phyloP scores from a whole-genome alignment of 2,329 filamentous ascomycete species.

The Tolypocladium album region DNA sequence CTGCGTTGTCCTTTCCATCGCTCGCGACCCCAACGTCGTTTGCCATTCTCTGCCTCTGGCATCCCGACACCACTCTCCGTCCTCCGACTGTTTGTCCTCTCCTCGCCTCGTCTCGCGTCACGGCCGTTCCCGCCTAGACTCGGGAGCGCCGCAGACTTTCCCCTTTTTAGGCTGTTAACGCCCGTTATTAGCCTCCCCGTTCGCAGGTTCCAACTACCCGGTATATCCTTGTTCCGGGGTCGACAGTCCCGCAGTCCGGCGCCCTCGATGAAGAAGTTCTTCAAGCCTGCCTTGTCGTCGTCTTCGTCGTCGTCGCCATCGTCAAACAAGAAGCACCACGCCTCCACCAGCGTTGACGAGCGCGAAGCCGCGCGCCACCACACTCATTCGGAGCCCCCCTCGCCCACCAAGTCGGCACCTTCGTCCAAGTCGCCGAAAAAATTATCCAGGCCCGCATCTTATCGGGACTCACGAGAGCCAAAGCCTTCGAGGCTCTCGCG shows the following conservation, averaged over 20 bases:
- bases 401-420: conserved; percentile 26
- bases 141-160: not conserved
- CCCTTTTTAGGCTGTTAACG: conserved; percentile 12
- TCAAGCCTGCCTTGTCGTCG: conserved; percentile 26
- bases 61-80: not conserved
- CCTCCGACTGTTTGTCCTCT: not conserved
- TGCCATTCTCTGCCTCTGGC: not conserved
- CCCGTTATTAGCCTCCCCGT: conserved; percentile 16
- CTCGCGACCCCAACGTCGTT: not conserved
- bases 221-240: conserved; percentile 29
- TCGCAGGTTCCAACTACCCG: conserved; percentile 18
- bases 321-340: conserved; percentile 28
- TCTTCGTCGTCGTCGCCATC: conserved; percentile 5
- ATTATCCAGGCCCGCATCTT: conserved; percentile 19
- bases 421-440: conserved; percentile 19
- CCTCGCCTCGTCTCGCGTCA: not conserved
- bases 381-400: conserved; percentile 23
- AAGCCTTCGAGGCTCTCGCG: conserved; percentile 30
- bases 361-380: conserved; percentile 26
- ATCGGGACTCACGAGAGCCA: conserved; percentile 12
- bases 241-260: conserved; percentile 7
- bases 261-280: conserved; percentile 45
- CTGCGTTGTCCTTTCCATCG: not conserved
- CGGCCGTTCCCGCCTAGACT: not conserved
- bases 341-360: conserved; percentile 21